Evolutionary conservation across 2,329 filamentous ascomycete genomes (phyloP).

Genomic region (Nemania sp.): DNA sequence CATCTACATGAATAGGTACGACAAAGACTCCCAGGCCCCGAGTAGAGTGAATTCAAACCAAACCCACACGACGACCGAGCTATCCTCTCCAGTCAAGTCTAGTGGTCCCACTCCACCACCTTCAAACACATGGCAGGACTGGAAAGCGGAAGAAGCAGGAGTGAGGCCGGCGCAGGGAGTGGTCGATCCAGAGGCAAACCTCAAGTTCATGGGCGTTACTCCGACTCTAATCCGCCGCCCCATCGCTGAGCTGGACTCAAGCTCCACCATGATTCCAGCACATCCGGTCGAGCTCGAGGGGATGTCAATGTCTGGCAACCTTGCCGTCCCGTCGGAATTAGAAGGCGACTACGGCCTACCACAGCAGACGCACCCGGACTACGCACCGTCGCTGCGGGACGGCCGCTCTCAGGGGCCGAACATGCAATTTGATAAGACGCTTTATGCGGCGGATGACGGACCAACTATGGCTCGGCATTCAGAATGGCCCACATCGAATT

Average conservation of each 20-base stretch:
- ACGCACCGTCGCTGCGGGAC: slow-evolving; percentile 22
- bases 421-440: slow-evolving; percentile 13
- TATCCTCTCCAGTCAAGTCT: slow-evolving; percentile 2
- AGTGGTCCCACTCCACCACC: slow-evolving; percentile 1
- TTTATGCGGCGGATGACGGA: slow-evolving; percentile 10
- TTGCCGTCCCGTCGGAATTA: slow-evolving; percentile 11
- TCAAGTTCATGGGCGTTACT: slow-evolving; percentile 17
- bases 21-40: slow-evolving; percentile 10
- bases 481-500: slow-evolving; percentile 5
- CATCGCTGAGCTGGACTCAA: slow-evolving; percentile 26
- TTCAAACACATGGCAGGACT: slow-evolving; percentile 4
- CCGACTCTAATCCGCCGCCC: neutral
- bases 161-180: neutral
- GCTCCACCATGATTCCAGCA: neutral
- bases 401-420: neutral
- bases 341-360: slow-evolving; percentile 26
- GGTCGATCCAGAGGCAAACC: slow-evolving; percentile 15
- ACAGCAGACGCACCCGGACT: slow-evolving; percentile 28
- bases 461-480: neutral
- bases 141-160: neutral
- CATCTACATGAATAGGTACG: slow-evolving; percentile 34
- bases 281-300: slow-evolving; percentile 24
- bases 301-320: neutral
- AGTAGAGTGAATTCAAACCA: slow-evolving; percentile 26
- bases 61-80: neutral